Evolutionary conservation across 2,329 filamentous ascomycete genomes (phyloP).

Genomic region (Cladophialophora yegresii): DNA sequence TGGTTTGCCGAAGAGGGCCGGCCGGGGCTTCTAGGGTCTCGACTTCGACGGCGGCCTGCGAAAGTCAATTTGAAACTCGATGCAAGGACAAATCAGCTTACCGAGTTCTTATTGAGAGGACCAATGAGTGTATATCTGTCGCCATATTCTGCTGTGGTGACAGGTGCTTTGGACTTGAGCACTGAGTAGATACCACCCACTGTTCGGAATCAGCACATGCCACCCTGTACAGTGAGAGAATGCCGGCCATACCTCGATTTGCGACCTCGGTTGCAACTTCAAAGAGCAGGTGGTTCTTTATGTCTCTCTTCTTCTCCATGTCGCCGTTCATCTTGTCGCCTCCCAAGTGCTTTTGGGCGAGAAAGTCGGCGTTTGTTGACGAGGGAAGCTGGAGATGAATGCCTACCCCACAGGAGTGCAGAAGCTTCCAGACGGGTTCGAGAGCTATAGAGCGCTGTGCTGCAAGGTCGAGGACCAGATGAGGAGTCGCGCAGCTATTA

Average conservation of each 20-base stretch:
- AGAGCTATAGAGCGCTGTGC: slow-evolving; percentile 10
- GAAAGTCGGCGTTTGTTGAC: slow-evolving; percentile 1
- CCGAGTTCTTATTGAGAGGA: slow-evolving; percentile 86
- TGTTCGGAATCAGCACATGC: slow-evolving; percentile 43
- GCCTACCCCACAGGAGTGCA: slow-evolving; percentile 31
- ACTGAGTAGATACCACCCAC: slow-evolving; percentile 99
- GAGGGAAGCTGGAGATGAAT: slow-evolving; percentile 8
- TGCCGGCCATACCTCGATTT: slow-evolving; percentile 70
- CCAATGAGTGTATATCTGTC: slow-evolving; percentile 94
- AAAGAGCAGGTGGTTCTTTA: slow-evolving; percentile 94
- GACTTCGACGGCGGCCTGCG: slow-evolving; percentile 91
- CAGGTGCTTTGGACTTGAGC: slow-evolving; percentile 96
- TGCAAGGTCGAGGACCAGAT: slow-evolving; percentile 1
- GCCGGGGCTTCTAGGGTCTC: slow-evolving; percentile 86
- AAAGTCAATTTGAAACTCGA: slow-evolving; percentile 29
- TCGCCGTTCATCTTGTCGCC: slow-evolving; percentile 36
- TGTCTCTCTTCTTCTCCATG: slow-evolving; percentile 61
- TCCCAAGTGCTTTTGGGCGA: background rate
- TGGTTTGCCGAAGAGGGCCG: slow-evolving; percentile 76
- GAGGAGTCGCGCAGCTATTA: background rate
- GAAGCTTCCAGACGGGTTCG: slow-evolving; percentile 20
- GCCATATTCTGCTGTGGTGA: slow-evolving; percentile 98
- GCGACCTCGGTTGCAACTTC: slow-evolving; percentile 97
- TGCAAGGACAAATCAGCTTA: slow-evolving; percentile 46
- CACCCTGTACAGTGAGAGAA: slow-evolving; percentile 29